Base-by-base conservation (phyloP, 2,329 filamentous ascomycete genomes). In the Clarireedia sp. region DNA sequence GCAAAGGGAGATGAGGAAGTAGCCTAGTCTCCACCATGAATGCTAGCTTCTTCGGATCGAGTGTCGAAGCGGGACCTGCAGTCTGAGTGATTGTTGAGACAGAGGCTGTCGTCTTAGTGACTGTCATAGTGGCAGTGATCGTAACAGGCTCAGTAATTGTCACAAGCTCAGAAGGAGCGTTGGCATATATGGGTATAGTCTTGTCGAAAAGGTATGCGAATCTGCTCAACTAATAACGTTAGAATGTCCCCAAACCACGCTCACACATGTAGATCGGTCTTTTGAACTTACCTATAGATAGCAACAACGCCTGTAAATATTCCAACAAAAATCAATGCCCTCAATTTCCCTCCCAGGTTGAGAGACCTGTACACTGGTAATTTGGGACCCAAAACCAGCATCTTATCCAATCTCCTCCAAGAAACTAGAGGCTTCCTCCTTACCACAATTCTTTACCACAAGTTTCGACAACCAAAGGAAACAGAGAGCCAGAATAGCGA, bases 1-100 rank as follows among this genome's bases (percentile, higher is more conserved):
- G 69, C 1, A 79, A 78, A 3, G 77, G 77, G 43, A 82, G 73
- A 58, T 75, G 69, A 3, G 77, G 72, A 37, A 72, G 71, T 1
- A 74, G 63, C 0, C 79, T 75, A 66, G 75, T 75, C 64, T 81
- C 79, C 57, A 82, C 74, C 19, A 82, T 71, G 10, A 82, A 73
- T 33, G 78, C 79, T 38, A 82, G 71, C 64, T 67, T 67, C 45
- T 60, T 64, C 21, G 64, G 65, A 24, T 65, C 62, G 47, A 65
- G 58, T 47, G 59, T 58, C 38, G 66, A 48, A 44, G 52, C 56
- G 16, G 64, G 65, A 8, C 60, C 37, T 8, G 45, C 37, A 36
- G 33, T n/a, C 52, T 56, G 4, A 50, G 60, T 49, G 21, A 21
- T 43, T 14, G 37, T 54, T 2, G 45, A 48, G 3, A 36, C 17